Base-by-base conservation (phyloP, 495 filamentous ascomycete genomes). In the Penicillium chermesinum region DNA sequence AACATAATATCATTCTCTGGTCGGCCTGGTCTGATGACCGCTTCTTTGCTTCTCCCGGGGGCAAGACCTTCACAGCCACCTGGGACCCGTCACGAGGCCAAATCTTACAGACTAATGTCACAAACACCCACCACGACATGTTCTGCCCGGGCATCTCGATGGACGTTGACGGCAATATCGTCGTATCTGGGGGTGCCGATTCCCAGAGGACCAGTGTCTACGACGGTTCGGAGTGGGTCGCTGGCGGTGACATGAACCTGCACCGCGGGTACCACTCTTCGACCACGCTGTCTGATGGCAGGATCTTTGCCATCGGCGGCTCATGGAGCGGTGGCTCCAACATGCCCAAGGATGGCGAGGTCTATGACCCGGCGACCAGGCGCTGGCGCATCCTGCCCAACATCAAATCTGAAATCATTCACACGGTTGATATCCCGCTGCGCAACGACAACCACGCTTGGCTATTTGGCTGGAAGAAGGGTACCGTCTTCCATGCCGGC, bases 71-170 rank as follows among this genome's bases (percentile, higher is more conserved):
- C 32, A 55, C 54, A n/a, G 63, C 81, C 37, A 82, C 72, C 7
- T 75, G 62, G 61, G 58, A 70, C 50, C 71, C 65, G n/a, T n/a
- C n/a, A n/a, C 7, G n/a, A 48, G 20, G n/a, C 15, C 9, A 20
- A 48, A 48, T 48, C 19, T 22, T 21, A 27, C 45, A 48, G 22
- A 48, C 45, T 34, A 20, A 21, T 0, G 45, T 80, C 33, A 52
- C 53, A 16, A 63, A 81, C 41, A 82, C 72, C 10, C 48, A 68
- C 6, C 77, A 80, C 38, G 75, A 80, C 51, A 83, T 85, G 78
- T 85, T 84, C 53, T 84, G 81, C 56, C 79, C 81, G 4, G 80
- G 81, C 1, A 76, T 78, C 20, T 76, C 74, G 2, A 52, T 76
- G 8, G 73, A 77, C 49, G 54, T 63, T 17, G 62, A 70, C 15